phyloP scores from a whole-genome alignment of 2,329 filamentous ascomycete species.

The Trichoderma polysporum region DNA sequence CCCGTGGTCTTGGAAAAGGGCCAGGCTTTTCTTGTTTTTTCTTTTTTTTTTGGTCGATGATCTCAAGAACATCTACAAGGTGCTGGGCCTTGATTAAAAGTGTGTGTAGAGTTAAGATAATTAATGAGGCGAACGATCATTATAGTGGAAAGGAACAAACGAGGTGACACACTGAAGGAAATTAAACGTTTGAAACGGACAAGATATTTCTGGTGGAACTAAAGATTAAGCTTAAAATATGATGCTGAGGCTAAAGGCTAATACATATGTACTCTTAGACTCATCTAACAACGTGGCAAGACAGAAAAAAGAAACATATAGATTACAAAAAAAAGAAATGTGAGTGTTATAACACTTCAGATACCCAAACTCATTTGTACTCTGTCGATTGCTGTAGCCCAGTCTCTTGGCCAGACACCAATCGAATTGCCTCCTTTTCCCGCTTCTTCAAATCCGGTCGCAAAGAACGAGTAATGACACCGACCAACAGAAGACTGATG shows the following conservation, averaged over 20 bases:
- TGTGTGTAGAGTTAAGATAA: no score
- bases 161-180: no score
- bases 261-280: not conserved
- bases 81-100: no score
- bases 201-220: no score
- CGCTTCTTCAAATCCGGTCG: not conserved
- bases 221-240: no score
- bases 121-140: not conserved
- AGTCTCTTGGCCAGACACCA: not conserved
- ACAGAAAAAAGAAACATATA: not conserved
- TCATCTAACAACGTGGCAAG: not conserved
- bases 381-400: not conserved
- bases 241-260: not conserved
- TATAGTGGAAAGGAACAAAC: not conserved
- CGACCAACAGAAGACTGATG: not conserved
- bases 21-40: no score
- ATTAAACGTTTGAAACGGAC: no score
- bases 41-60: no score
- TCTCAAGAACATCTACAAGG: no score
- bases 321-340: not conserved
- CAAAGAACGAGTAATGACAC: not conserved
- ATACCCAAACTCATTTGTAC: not conserved
- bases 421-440: not conserved
- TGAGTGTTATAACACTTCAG: no score
- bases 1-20: no score